Conservation (phyloP, 2,329 filamentous ascomycete species). For the Aspergillus pseudoglaucus region DNA sequence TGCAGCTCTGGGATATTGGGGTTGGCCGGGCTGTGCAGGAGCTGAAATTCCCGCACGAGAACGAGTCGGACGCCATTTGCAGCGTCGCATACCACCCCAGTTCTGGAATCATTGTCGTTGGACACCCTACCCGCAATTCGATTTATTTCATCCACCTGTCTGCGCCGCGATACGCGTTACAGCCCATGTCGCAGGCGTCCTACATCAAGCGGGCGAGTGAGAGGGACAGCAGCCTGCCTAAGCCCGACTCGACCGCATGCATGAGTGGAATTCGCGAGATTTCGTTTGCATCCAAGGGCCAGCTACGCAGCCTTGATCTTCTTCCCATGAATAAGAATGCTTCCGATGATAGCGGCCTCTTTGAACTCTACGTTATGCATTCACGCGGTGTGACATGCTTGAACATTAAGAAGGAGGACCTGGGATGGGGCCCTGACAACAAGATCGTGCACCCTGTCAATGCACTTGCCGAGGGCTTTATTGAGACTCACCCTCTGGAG, state of each 20-base stretch:
- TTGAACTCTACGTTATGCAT: constrained; percentile 96
- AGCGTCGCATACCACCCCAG: constrained; percentile 90
- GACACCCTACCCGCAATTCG: constrained; percentile 93
- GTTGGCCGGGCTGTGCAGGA: constrained; percentile 94
- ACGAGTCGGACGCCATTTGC: constrained; percentile 95
- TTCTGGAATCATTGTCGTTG: constrained; percentile 89
- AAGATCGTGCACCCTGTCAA: constrained; percentile 76
- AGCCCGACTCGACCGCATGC: constrained; percentile 90
- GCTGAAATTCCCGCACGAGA: constrained; percentile 90
- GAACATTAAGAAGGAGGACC: constrained; percentile 75
- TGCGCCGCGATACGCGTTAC: constrained; percentile 82
- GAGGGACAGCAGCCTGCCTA: constrained; percentile 66
- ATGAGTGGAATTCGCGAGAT: constrained; percentile 96
- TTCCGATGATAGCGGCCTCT: constrained; percentile 64
- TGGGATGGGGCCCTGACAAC: constrained; percentile 87
- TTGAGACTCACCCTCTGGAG: constrained; percentile 66
- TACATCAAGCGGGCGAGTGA: constrained; percentile 74
- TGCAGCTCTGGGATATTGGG: constrained; percentile 96
- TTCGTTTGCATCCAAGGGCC: constrained; percentile 78
- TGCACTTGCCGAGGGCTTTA: constrained; percentile 65
- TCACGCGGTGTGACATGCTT: constrained; percentile 93
- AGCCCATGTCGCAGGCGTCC: constrained; percentile 73
- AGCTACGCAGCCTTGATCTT: constrained; percentile 84
- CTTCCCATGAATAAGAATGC: constrained; percentile 56
- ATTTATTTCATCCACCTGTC: constrained; percentile 96